Percentiles rank a stretch among this genome's conserved stretches.
These are phyloP conservation scores for Roridomyces roridus DNA, from an alignment of 768 basidiomycete species.

Conservation along the genomic window DNA sequence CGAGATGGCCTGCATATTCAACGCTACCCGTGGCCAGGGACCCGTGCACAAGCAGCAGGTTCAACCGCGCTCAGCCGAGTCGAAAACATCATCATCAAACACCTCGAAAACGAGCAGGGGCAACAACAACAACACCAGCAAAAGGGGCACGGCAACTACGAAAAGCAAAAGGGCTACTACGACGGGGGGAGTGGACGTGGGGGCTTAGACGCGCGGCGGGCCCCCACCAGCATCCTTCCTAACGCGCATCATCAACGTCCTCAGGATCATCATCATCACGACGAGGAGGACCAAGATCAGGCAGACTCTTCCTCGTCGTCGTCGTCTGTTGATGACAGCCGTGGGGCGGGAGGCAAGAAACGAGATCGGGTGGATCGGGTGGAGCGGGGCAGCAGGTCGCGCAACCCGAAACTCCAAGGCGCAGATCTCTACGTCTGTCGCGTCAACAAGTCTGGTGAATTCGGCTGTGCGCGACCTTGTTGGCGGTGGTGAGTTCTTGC, in stretches of 20 bases:
- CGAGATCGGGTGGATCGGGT: conserved; percentile 6
- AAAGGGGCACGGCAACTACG: neutral
- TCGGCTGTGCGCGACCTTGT: conserved; percentile 58
- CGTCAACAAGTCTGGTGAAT: conserved; percentile 49
- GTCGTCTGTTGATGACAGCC: neutral
- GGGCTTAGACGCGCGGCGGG: no score
- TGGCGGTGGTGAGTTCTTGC: conserved; percentile 50
- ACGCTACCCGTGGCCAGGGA: conserved; percentile 52
- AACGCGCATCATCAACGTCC: neutral
- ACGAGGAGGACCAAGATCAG: no score
- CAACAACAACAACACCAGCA: conserved; percentile 19
- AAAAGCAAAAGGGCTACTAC: neutral
- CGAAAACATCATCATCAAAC: conserved; percentile 19
- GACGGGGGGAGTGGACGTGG: neutral
- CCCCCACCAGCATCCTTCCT: neutral
- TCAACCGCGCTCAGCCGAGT: conserved; percentile 40
- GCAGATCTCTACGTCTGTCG: conserved; percentile 63
- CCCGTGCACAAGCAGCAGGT: conserved; percentile 61
- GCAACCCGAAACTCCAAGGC: conserved; percentile 49
- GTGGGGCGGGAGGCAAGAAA: neutral
- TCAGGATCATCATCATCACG: no score
- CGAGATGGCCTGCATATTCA: conserved; percentile 66
- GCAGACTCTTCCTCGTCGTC: no score
- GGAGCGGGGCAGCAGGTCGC: conserved; percentile 1
- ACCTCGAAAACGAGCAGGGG: conserved; percentile 22